Evolutionary conservation across 1,139 yeast genomes (phyloP).

Genomic region (Tardiomyces blankii): DNA sequence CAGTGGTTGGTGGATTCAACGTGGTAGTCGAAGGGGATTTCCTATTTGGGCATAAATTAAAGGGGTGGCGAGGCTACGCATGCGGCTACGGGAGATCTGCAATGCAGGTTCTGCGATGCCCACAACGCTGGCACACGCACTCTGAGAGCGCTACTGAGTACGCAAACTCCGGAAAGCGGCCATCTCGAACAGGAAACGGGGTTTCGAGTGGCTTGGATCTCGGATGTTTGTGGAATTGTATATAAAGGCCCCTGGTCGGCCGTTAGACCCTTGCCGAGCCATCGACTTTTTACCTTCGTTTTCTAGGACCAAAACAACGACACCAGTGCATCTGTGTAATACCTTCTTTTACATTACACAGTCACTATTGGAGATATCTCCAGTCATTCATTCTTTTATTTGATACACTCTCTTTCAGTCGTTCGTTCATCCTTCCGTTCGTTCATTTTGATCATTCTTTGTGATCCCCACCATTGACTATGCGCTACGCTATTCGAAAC

Average conservation of each 20-base stretch:
- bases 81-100: not conserved
- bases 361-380: not conserved
- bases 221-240: not conserved
- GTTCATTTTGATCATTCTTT: not conserved
- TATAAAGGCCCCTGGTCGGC: not conserved
- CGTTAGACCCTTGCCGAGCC: too few relatives aligned
- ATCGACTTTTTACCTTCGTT: not conserved
- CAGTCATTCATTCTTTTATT: slow-evolving; percentile 3
- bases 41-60: not conserved
- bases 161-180: not conserved
- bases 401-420: not conserved
- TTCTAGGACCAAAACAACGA: not conserved
- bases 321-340: not conserved
- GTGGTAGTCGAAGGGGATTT: not conserved
- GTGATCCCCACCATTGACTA: too few relatives aligned
- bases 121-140: not conserved
- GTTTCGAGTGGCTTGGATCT: too few relatives aligned
- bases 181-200: too few relatives aligned
- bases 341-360: not conserved
- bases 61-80: not conserved
- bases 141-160: not conserved
- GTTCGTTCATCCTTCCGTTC: not conserved
- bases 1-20: too few relatives aligned
- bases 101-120: not conserved
- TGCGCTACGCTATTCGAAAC: not conserved